phyloP scores from a whole-genome alignment of 140 eudicot genomes.

The Senecio squalidus region DNA sequence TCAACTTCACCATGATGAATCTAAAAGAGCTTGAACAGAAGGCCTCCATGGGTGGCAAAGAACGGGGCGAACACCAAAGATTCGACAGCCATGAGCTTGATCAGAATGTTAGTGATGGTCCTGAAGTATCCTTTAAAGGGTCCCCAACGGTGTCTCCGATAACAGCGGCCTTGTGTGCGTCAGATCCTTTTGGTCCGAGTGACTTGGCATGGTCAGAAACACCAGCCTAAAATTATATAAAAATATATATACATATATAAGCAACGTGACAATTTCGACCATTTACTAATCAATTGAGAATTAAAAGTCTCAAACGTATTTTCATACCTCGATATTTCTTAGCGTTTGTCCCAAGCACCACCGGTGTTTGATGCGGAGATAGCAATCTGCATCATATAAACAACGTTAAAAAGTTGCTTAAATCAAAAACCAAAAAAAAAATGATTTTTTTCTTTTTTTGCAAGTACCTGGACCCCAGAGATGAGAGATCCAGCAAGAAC shows the following conservation, averaged over 20 bases:
- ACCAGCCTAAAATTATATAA: conserved; percentile 50
- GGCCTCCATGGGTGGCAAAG: conserved; percentile 85
- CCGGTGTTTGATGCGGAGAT: conserved; percentile 96
- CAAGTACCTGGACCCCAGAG: conserved; percentile 80
- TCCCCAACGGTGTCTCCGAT: conserved; percentile 91
- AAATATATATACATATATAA: not conserved
- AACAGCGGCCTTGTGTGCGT: conserved; percentile 86
- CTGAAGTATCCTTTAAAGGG: conserved; percentile 87
- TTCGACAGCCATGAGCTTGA: conserved; percentile 94
- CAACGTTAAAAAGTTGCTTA: not conserved
- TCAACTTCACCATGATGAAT: conserved; percentile 7
- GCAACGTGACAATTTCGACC: not conserved
- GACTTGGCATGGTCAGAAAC: conserved; percentile 58
- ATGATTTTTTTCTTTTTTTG: not conserved
- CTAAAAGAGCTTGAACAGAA: conserved; percentile 66
- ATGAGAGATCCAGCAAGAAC: conserved; percentile 88
- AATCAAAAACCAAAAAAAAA: not conserved
- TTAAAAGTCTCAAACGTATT: conserved; percentile 30
- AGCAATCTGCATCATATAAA: conserved; percentile 47
- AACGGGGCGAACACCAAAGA: conserved; percentile 89
- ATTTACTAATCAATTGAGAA: too few relatives aligned
- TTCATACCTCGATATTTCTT: conserved; percentile 88
- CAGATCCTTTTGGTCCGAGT: conserved; percentile 88
- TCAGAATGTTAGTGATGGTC: conserved; percentile 79
- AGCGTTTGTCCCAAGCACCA: conserved; percentile 94